Evolutionary conservation across 176 grass and related monocot species (phyloP).

Genomic region (Poa pratensis): DNA sequence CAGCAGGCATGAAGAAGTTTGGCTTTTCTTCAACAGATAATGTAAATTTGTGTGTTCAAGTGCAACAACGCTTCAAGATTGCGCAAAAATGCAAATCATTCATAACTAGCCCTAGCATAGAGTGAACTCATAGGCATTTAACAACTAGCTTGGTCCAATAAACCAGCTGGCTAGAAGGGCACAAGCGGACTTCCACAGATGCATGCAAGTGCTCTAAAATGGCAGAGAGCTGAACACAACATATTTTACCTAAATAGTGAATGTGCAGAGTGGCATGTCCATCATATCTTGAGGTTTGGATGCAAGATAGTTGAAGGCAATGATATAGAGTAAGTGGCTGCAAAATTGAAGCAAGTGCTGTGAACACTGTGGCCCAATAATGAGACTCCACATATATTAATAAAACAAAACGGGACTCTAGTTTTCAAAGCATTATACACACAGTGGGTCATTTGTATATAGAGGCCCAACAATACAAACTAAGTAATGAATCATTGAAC

Average conservation of each 20-base stretch:
- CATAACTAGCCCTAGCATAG: background rate
- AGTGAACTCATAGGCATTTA: constrained; percentile 18
- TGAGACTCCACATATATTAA: constrained; percentile 18
- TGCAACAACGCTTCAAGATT: constrained; percentile 1
- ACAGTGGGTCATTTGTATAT: background rate
- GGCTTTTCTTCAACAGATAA: constrained; percentile 6
- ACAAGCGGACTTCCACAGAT: background rate
- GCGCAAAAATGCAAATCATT: background rate
- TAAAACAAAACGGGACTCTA: background rate
- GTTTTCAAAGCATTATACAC: constrained; percentile 10
- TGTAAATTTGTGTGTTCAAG: background rate
- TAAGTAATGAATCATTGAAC: background rate
- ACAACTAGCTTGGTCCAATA: constrained; percentile 1
- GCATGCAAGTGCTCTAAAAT: constrained; percentile 12
- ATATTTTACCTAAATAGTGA: constrained; percentile 97
- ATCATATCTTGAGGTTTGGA: constrained; percentile 55
- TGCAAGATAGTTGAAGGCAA: constrained; percentile 64
- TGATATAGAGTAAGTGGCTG: constrained; percentile 93
- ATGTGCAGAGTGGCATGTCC: constrained; percentile 53
- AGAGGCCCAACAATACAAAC: background rate
- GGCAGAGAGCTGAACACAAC: constrained; percentile 22
- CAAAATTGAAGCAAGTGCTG: constrained; percentile 35
- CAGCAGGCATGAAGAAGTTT: background rate
- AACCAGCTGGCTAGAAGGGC: constrained; percentile 3
- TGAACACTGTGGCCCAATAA: constrained; percentile 11